Percentiles rank a stretch among this genome's conserved stretches.
phyloP scores from a whole-genome alignment of 352 stramenopile genomes.

The Phytopythium montanum region DNA sequence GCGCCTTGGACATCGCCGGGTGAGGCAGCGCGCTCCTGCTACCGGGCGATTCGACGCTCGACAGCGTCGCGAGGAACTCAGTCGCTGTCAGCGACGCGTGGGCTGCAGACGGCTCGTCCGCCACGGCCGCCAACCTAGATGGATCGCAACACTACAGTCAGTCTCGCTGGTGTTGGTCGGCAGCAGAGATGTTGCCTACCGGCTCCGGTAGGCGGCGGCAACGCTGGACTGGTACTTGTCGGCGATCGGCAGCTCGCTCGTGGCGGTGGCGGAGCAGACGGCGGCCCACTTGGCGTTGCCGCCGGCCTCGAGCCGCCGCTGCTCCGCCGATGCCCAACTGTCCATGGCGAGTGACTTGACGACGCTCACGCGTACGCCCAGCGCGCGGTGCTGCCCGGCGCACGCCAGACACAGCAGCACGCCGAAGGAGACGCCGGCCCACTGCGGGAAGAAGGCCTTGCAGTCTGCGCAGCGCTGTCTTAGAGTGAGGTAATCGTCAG shows the following conservation, averaged over 20 bases:
- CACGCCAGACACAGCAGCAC: slow-evolving; percentile 75
- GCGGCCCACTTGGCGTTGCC: slow-evolving; percentile 82
- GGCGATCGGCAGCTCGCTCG: slow-evolving; percentile 34
- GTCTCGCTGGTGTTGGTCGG: too few relatives aligned
- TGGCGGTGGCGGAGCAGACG: slow-evolving; percentile 51
- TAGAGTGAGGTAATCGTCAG: neutral
- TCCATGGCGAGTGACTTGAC: slow-evolving; percentile 86
- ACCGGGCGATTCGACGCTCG: slow-evolving; percentile 11
- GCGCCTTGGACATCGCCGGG: neutral
- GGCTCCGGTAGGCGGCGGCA: slow-evolving; percentile 56
- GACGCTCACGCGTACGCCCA: slow-evolving; percentile 80
- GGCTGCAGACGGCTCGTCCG: slow-evolving; percentile 11
- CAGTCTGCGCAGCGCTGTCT: slow-evolving; percentile 74
- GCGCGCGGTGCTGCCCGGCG: slow-evolving; percentile 68
- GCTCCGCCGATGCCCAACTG: slow-evolving; percentile 51
- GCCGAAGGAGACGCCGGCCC: slow-evolving; percentile 81
- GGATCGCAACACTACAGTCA: neutral
- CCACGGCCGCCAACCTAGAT: slow-evolving; percentile 20
- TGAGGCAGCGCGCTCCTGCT: slow-evolving; percentile 3
- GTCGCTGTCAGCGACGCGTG: slow-evolving; percentile 40
- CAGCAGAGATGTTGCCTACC: slow-evolving; percentile 10
- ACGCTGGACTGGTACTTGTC: slow-evolving; percentile 68
- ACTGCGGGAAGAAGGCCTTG: slow-evolving; percentile 77
- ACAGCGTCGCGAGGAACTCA: slow-evolving; percentile 43
- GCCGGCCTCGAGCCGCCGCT: slow-evolving; percentile 54